These are phyloP conservation scores for Atkinsonella hypoxylon DNA, from an alignment of 2,329 filamentous ascomycete species.

Conservation along the genomic window DNA sequence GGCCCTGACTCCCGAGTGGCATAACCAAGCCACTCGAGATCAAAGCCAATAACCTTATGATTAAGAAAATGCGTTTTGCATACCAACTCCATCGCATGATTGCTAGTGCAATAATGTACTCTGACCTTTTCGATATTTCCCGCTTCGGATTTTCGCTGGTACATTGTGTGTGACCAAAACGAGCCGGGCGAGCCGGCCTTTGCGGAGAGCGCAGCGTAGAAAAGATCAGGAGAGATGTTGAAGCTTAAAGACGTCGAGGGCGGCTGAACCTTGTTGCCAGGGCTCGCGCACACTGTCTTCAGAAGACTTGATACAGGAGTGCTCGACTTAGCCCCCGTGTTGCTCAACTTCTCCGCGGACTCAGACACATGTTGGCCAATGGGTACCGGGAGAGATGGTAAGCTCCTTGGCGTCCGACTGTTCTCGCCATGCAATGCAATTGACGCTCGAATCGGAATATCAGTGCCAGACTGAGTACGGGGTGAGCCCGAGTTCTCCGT, in stretches of 20 bases:
- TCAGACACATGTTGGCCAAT: neutral
- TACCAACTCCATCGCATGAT: conserved; percentile 54
- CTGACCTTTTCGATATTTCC: conserved; percentile 41
- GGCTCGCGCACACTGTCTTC: neutral
- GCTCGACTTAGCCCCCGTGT: neutral
- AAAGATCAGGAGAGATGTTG: conserved; percentile 18
- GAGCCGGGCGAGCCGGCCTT: conserved; percentile 32
- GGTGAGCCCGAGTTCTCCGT: neutral
- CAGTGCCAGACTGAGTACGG: neutral
- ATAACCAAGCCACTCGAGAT: conserved; percentile 68
- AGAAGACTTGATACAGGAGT: neutral
- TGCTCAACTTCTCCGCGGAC: neutral
- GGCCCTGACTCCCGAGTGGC: conserved; percentile 34
- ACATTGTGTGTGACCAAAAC: conserved; percentile 59
- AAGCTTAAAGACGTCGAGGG: conserved; percentile 18
- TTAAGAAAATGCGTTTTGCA: conserved; percentile 51
- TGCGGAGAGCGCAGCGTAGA: conserved; percentile 33
- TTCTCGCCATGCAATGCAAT: neutral
- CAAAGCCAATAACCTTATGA: conserved; percentile 70
- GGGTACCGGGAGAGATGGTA: neutral
- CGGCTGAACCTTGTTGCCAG: conserved; percentile 6
- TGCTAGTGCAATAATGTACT: conserved; percentile 67
- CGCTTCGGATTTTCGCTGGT: conserved; percentile 37
- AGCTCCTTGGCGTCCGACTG: neutral
- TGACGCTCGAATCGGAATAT: neutral